Evolutionary conservation across 345 rosid species (phyloP).

Genomic region (Lepidium aucheri): DNA sequence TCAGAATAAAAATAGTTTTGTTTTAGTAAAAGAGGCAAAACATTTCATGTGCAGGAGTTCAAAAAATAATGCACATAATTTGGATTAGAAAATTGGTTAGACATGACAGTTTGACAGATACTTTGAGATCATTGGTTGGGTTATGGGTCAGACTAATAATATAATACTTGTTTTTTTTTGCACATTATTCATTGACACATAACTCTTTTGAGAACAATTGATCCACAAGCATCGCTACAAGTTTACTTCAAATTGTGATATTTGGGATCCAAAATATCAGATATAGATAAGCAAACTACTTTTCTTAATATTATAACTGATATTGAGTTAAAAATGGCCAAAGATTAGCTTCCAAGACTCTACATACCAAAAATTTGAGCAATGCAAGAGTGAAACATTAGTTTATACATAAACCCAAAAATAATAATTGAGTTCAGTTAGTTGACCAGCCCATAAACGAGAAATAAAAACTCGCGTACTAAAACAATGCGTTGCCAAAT

Average conservation of each 20-base stretch:
- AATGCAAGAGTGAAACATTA: no score
- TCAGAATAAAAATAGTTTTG: not conserved
- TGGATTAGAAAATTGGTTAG: not conserved
- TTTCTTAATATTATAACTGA: not conserved
- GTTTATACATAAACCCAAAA: no score
- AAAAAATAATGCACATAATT: not conserved
- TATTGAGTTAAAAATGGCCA: not conserved
- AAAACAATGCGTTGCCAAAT: no score
- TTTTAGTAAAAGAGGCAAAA: not conserved
- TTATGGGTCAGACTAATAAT: constrained; percentile 1
- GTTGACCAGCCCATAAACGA: no score
- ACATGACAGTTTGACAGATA: constrained; percentile 10
- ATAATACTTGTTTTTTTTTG: not conserved
- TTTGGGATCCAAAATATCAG: not conserved
- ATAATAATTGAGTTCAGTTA: no score
- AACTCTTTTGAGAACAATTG: not conserved
- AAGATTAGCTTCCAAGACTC: not conserved
- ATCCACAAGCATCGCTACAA: not conserved
- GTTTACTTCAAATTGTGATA: not conserved
- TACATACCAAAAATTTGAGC: no score
- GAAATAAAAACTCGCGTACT: no score
- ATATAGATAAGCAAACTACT: not conserved
- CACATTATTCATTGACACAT: not conserved
- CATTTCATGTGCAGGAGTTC: constrained; percentile 15
- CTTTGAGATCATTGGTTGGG: not conserved